Evolutionary conservation across 352 stramenopile species (phyloP).

Genomic region (Blastocystis sp.): DNA sequence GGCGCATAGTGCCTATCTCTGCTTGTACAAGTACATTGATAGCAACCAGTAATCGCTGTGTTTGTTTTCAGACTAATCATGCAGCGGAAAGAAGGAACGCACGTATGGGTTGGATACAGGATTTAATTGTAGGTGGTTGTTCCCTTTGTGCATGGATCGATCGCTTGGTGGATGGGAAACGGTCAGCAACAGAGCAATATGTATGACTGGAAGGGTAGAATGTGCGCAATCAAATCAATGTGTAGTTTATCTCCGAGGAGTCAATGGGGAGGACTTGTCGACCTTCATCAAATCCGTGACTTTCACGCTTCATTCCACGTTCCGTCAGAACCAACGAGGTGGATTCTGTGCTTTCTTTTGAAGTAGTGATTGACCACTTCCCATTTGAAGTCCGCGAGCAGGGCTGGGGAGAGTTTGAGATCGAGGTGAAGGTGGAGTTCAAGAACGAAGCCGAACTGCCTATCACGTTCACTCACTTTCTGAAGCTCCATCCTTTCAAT

Average conservation of each 20-base stretch:
- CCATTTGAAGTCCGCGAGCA: conserved; percentile 46
- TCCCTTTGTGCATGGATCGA: conserved; percentile 39
- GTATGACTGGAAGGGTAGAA: conserved; percentile 17
- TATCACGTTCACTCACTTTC: conserved; percentile 21
- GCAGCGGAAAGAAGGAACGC: conserved; percentile 1
- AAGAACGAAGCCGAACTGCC: conserved; percentile 10
- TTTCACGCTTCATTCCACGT: conserved; percentile 39
- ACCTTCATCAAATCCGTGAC: conserved; percentile 18
- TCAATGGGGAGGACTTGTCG: conserved; percentile 52
- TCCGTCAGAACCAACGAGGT: conserved; percentile 25
- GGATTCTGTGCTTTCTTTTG: neutral
- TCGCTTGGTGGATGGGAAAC: conserved; percentile 33
- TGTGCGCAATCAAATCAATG: neutral
- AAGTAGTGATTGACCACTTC: conserved; percentile 36
- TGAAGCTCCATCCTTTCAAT: conserved; percentile 39
- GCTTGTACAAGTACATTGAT: conserved; percentile 33
- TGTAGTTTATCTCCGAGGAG: conserved; percentile 39
- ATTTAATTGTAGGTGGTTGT: neutral
- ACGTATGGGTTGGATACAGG: neutral
- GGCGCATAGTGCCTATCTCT: conserved; percentile 12
- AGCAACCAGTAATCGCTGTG: neutral
- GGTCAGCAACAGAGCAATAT: conserved; percentile 2
- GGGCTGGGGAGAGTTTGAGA: conserved; percentile 46
- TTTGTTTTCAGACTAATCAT: neutral
- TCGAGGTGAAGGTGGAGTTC: conserved; percentile 50